A percentile compares a stretch with the other conserved stretches of the same genome.
These are phyloP conservation scores for Mucor plumbeus DNA, from an alignment of 371 early-diverging fungal genomes.

Conservation along the genomic window DNA sequence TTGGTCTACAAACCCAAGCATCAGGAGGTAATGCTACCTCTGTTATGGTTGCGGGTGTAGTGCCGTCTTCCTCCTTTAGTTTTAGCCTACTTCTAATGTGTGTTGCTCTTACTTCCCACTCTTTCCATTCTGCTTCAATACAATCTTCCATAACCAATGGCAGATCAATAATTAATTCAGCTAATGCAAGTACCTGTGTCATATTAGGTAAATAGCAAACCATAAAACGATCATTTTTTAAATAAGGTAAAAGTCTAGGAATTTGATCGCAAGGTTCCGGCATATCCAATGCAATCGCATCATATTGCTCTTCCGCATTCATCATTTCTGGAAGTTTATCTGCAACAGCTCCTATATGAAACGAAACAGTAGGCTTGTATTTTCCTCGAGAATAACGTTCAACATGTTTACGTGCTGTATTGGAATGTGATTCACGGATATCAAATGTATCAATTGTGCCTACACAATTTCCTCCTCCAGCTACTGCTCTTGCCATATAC, in stretches of 20 bases:
- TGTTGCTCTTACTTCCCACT: constrained; percentile 73
- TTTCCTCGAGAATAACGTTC: constrained; percentile 61
- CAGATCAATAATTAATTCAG: constrained; percentile 49
- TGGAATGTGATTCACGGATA: constrained; percentile 50
- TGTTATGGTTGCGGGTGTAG: neutral
- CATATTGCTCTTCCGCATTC: constrained; percentile 45
- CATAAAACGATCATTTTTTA: constrained; percentile 69
- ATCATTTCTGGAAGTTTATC: constrained; percentile 31
- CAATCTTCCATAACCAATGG: constrained; percentile 64
- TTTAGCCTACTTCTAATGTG: constrained; percentile 56
- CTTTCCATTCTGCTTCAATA: constrained; percentile 72
- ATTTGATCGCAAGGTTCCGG: constrained; percentile 66
- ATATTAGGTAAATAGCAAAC: constrained; percentile 80
- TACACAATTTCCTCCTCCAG: constrained; percentile 28
- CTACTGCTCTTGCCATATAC: constrained; percentile 68
- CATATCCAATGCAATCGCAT: constrained; percentile 75
- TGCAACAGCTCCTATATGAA: constrained; percentile 57
- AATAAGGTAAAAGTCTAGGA: constrained; percentile 44
- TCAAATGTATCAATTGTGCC: constrained; percentile 71
- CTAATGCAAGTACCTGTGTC: constrained; percentile 73
- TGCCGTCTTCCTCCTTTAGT: constrained; percentile 19
- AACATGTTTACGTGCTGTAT: constrained; percentile 62
- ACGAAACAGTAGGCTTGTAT: constrained; percentile 52
- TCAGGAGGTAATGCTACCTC: constrained; percentile 6
- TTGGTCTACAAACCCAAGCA: constrained; percentile 69